Evolutionary conservation across 2,329 filamentous ascomycete genomes (phyloP).

Genomic region (Trichophyton schoenleinii): DNA sequence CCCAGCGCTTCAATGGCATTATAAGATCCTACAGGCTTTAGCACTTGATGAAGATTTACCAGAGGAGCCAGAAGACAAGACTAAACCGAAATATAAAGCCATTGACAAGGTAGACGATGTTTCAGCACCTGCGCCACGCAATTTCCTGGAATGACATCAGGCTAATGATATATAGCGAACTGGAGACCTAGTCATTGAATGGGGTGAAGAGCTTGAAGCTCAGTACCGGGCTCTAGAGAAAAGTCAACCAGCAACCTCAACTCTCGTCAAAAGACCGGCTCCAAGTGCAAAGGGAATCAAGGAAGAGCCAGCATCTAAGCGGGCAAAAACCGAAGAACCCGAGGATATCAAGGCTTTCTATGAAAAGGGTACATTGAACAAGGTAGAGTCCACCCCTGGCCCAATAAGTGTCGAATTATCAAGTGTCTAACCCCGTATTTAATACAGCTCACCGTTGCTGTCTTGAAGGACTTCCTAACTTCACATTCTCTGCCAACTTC

Average conservation of each 20-base stretch:
- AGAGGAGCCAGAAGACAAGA: slow-evolving; percentile 61
- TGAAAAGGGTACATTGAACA: slow-evolving; percentile 33
- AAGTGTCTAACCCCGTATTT: not conserved
- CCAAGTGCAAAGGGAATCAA: slow-evolving; percentile 16
- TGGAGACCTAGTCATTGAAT: slow-evolving; percentile 64
- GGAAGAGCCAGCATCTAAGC: slow-evolving; percentile 30
- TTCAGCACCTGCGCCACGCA: not conserved
- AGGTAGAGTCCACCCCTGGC: slow-evolving; percentile 17
- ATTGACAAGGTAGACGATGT: slow-evolving; percentile 55
- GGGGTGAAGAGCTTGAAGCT: slow-evolving; percentile 56
- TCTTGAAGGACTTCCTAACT: slow-evolving; percentile 37
- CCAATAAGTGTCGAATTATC: not conserved
- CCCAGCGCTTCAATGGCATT: slow-evolving; percentile 81
- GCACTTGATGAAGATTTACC: slow-evolving; percentile 87
- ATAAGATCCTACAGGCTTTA: slow-evolving; percentile 79
- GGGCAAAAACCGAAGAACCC: slow-evolving; percentile 33
- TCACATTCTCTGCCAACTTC: slow-evolving; percentile 30
- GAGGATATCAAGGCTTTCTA: slow-evolving; percentile 31
- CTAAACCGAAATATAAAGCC: slow-evolving; percentile 68
- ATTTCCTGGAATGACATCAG: no score
- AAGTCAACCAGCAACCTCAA: slow-evolving; percentile 31
- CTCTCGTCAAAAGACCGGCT: slow-evolving; percentile 37
- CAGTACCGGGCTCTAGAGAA: slow-evolving; percentile 38
- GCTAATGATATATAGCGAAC: slow-evolving; percentile 42
- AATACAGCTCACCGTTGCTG: slow-evolving; percentile 32